Base-by-base conservation (phyloP, 345 rosid species). In the Theobroma cacao region DNA sequence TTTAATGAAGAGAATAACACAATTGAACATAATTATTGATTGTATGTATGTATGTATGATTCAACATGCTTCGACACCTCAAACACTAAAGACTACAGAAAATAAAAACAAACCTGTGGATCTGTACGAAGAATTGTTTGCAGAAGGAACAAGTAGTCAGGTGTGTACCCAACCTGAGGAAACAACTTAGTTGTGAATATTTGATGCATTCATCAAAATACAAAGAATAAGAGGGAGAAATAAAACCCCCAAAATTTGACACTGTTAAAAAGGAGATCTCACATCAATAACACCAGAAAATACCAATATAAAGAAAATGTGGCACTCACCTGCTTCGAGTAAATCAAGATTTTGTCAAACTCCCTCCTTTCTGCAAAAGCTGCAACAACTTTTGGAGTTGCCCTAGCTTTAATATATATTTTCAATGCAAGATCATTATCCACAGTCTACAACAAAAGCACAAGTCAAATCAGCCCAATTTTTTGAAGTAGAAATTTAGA, bases 321-420 rank as follows among this genome's bases (percentile, higher is more conserved):
- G 6, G 75, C 47, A 75, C 34, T 75, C 75, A 94, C 99, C 95
- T 96, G 96, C 92, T 97, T 91, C 2, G 98, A 91, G 85, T 97
- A 97, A 67, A 91, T 90, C 84, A 94, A 79, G 75, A 97, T 97
- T 80, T 94, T 94, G 85, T 97, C 98, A 75, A 94, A 97, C 90
- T 97, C 99, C 84, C 96, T 90, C 80, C 97, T 80, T 85, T 97
- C 99, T 38, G 98, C 99, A 85, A 97, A 94, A 82, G 99, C 99
- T 36, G 98, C 98, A 78, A 97, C 97, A 84, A 97, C 99, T 87
- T 97, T 97, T 47, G 99, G 98, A 67, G 98, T 91, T 28, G 97
- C 98, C 81, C 94, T 87, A 41, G 99, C 99, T 89, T 94, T 97
- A 76, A 94, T 93, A 82, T 91, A 97, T 85, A 97, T 94, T 82